Conservation (phyloP, 2,329 filamentous ascomycete genomes). For the Pseudomassariella vexata region DNA sequence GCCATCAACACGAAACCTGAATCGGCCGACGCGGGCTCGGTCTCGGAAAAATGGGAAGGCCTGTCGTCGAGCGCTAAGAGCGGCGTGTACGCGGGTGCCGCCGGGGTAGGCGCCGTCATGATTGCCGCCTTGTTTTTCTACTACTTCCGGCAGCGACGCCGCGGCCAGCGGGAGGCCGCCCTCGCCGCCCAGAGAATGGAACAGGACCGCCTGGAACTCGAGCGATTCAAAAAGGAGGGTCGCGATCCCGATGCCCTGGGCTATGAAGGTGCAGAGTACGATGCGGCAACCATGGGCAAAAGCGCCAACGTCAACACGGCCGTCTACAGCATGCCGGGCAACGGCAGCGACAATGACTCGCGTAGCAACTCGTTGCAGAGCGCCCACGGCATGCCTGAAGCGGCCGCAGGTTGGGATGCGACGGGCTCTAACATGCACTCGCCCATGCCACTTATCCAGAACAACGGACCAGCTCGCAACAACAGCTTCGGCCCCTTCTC, state of each 20-base stretch:
- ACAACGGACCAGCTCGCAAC: slow-evolving; percentile 9
- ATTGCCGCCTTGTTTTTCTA: slow-evolving; percentile 38
- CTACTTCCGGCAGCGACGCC: slow-evolving; percentile 49
- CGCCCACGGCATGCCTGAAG: slow-evolving; percentile 16
- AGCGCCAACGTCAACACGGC: slow-evolving; percentile 19
- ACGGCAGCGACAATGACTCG: too few relatives aligned
- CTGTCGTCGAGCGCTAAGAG: slow-evolving; percentile 45
- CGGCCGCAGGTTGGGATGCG: slow-evolving; percentile 18
- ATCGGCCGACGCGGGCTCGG: slow-evolving; percentile 27
- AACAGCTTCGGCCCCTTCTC: slow-evolving; percentile 13
- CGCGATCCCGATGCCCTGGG: slow-evolving; percentile 41
- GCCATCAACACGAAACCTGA: slow-evolving; percentile 28
- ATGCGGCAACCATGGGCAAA: slow-evolving; percentile 25
- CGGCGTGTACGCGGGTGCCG: slow-evolving; percentile 45
- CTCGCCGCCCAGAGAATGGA: slow-evolving; percentile 36
- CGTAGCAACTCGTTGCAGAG: slow-evolving; percentile 18
- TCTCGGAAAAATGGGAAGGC: slow-evolving; percentile 48
- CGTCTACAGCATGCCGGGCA: slow-evolving; percentile 25
- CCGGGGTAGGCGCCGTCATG: slow-evolving; percentile 31
- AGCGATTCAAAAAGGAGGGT: slow-evolving; percentile 41
- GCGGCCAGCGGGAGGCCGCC: slow-evolving; percentile 45
- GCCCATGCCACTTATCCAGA: slow-evolving; percentile 17
- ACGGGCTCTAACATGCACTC: slow-evolving; percentile 15
- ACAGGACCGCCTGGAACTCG: slow-evolving; percentile 44
- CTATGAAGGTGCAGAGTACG: slow-evolving; percentile 31